These are phyloP conservation scores for Epithele typhae DNA, from an alignment of 768 basidiomycete species.

Conservation along the genomic window DNA sequence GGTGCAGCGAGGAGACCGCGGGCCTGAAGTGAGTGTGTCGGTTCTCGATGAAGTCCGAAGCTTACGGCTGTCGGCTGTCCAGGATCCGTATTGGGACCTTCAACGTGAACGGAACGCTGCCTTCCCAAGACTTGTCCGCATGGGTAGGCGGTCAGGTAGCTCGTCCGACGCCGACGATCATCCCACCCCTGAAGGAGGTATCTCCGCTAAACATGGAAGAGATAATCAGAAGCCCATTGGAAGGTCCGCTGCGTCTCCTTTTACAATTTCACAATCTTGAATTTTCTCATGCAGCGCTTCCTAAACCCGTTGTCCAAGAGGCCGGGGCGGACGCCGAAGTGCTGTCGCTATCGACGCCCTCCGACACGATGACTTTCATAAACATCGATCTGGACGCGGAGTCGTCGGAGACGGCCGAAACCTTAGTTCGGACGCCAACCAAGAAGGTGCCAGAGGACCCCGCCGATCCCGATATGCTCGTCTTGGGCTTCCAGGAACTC, in stretches of 20 bases:
- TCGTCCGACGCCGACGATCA: slow-evolving; percentile 5
- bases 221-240: not conserved
- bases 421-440: slow-evolving; percentile 3
- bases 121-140: slow-evolving; percentile 64
- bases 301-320: no score
- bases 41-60: no score
- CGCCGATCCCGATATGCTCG: slow-evolving; percentile 60
- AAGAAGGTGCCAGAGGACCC: slow-evolving; percentile 16
- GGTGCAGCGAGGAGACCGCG: slow-evolving; percentile 1
- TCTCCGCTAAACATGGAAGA: slow-evolving; percentile 15
- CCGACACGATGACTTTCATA: not conserved
- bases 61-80: no score
- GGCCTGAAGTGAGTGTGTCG: slow-evolving; percentile 14
- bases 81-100: slow-evolving; percentile 76
- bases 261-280: no score
- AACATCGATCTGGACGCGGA: not conserved
- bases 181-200: slow-evolving; percentile 21
- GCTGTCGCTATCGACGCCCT: not conserved
- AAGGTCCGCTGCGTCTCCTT: no score
- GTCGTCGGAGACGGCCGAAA: slow-evolving; percentile 8
- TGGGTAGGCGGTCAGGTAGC: slow-evolving; percentile 46
- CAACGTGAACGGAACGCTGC: slow-evolving; percentile 77
- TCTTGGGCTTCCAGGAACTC: slow-evolving; percentile 79
- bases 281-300: no score
- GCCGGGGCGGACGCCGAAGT: not conserved